These are phyloP conservation scores for Cladosporium sp. DNA, from an alignment of 2,329 filamentous ascomycete genomes.

Conservation along the genomic window DNA sequence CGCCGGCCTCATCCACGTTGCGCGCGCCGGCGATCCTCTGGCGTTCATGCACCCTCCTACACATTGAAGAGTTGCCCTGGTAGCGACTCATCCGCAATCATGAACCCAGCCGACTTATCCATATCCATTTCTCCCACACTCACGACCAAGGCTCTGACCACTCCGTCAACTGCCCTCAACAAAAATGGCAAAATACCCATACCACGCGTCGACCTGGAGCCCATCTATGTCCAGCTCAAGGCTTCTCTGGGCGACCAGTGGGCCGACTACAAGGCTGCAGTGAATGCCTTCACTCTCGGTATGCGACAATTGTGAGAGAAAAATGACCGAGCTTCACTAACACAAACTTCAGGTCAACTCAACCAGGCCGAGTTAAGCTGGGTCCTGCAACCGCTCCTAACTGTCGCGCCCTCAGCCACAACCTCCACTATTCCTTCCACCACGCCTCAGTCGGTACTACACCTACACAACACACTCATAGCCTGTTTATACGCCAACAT, in stretches of 20 bases:
- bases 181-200: constrained; percentile 53
- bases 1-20: background rate
- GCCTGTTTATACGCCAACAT: constrained; percentile 61
- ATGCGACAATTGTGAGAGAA: constrained; percentile 23
- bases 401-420: constrained; percentile 46
- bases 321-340: background rate
- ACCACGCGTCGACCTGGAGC: constrained; percentile 63
- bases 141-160: constrained; percentile 30
- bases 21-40: background rate
- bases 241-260: constrained; percentile 60
- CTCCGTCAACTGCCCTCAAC: constrained; percentile 31
- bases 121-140: constrained; percentile 29
- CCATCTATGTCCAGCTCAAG: constrained; percentile 63
- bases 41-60: constrained; percentile 1
- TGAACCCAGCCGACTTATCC: constrained; percentile 38
- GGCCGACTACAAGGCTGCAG: constrained; percentile 60
- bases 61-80: constrained; percentile 2
- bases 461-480: constrained; percentile 64
- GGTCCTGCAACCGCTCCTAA: constrained; percentile 57
- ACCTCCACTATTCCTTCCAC: constrained; percentile 24
- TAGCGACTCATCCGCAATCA: constrained; percentile 21
- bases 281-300: constrained; percentile 60
- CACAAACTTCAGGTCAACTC: constrained; percentile 49
- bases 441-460: constrained; percentile 34
- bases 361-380: constrained; percentile 62